A percentile compares a stretch with the other conserved stretches of the same genome.
phyloP scores from a whole-genome alignment of 148 eudicot genomes.

The Arctostaphylos glauca region DNA sequence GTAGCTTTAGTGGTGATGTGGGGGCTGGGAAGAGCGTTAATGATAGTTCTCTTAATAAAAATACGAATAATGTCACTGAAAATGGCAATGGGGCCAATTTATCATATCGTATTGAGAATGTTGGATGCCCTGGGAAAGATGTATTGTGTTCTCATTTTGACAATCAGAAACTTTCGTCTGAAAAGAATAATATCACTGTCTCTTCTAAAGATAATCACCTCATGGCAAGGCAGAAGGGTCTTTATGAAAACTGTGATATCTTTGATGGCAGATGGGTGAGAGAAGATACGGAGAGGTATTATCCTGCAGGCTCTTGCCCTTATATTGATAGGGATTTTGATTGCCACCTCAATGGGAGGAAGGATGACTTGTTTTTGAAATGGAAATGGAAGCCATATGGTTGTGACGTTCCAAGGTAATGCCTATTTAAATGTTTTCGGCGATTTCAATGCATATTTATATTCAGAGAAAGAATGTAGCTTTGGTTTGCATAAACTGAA shows the following conservation, averaged over 20 bases:
- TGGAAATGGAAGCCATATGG: constrained; percentile 90
- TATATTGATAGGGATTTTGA: constrained; percentile 71
- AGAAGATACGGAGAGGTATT: constrained; percentile 60
- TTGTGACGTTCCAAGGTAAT: constrained; percentile 73
- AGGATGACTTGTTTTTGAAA: constrained; percentile 54
- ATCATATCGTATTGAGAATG: background rate
- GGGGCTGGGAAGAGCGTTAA: background rate
- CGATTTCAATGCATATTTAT: background rate
- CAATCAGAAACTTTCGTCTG: background rate
- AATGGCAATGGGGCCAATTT: constrained; percentile 1
- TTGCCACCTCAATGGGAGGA: constrained; percentile 72
- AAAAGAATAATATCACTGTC: background rate
- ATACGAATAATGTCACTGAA: background rate
- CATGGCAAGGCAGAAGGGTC: constrained; percentile 7
- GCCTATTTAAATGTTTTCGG: constrained; percentile 4
- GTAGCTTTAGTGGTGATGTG: constrained; percentile 4
- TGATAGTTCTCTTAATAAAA: background rate
- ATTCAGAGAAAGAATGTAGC: background rate
- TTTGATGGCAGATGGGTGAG: constrained; percentile 85
- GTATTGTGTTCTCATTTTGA: background rate
- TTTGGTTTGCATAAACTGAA: background rate
- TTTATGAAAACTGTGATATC: constrained; percentile 50
- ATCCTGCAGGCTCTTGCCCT: constrained; percentile 75
- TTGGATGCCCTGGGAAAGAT: background rate
- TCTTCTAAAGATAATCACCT: background rate